These are phyloP conservation scores for Exserohilum rostratum DNA, from an alignment of 2,329 filamentous ascomycete genomes.

Conservation along the genomic window DNA sequence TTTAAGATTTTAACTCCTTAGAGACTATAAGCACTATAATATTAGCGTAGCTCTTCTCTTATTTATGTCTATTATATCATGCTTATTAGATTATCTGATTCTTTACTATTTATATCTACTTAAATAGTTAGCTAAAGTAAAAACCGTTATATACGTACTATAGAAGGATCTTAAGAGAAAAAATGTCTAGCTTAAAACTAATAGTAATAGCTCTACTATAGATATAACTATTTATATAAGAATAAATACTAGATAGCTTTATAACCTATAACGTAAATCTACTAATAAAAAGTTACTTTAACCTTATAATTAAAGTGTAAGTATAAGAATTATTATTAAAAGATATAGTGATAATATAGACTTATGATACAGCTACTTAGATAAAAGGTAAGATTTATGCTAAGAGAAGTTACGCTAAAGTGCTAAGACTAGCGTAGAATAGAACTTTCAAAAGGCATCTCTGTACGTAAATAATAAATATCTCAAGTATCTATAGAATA, in stretches of 20 bases:
- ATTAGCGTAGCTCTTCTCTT: constrained; percentile 14
- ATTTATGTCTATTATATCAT: constrained; percentile 3
- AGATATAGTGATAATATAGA: not conserved
- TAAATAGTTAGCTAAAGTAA: not conserved
- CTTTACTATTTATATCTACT: not conserved
- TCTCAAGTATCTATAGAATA: too few relatives aligned
- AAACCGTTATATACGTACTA: not conserved
- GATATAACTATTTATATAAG: constrained; percentile 8
- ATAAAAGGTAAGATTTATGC: too few relatives aligned
- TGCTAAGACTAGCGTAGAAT: too few relatives aligned
- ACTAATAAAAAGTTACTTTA: constrained; percentile 1
- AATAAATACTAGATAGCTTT: not conserved
- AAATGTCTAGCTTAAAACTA: constrained; percentile 10
- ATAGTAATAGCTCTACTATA: too few relatives aligned
- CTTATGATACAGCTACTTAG: too few relatives aligned
- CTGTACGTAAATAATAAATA: too few relatives aligned
- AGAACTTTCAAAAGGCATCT: too few relatives aligned
- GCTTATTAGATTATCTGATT: constrained; percentile 1
- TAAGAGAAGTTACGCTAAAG: too few relatives aligned
- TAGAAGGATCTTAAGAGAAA: not conserved
- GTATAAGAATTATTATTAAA: too few relatives aligned
- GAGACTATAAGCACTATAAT: too few relatives aligned
- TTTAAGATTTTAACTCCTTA: too few relatives aligned
- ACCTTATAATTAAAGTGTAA: constrained; percentile 2
- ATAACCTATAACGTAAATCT: not conserved